phyloP scores from a whole-genome alignment of 345 rosid genomes.

The Litchi chinensis region DNA sequence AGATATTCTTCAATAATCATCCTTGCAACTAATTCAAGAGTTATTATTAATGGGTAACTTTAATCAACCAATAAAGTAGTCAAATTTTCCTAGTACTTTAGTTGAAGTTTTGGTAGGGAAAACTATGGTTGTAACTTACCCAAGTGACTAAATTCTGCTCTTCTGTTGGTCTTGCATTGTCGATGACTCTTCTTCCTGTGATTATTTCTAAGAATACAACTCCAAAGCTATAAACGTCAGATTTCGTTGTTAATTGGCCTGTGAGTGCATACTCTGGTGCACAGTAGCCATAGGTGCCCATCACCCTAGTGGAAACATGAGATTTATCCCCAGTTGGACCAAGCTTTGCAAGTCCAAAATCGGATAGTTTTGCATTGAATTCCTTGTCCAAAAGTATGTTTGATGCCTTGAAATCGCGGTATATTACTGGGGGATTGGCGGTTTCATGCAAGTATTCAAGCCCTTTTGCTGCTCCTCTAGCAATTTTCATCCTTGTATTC shows the following conservation, averaged over 20 bases:
- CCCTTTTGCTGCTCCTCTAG: conserved; percentile 79
- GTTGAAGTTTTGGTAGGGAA: background rate
- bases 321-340: conserved; percentile 73
- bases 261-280: conserved; percentile 79
- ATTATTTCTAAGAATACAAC: conserved; percentile 80
- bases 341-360: conserved; percentile 84
- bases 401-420: conserved; percentile 80
- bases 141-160: conserved; percentile 74
- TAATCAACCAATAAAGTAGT: too few species aligned
- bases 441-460: conserved; percentile 79
- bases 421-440: conserved; percentile 75
- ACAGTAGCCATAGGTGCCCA: conserved; percentile 89
- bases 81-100: background rate
- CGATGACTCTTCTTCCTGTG: conserved; percentile 83
- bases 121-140: conserved; percentile 39
- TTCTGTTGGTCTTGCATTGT: conserved; percentile 54
- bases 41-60: too few species aligned
- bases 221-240: conserved; percentile 85
- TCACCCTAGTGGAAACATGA: conserved; percentile 82
- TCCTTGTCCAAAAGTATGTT: conserved; percentile 62
- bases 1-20: too few species aligned
- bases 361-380: conserved; percentile 76
- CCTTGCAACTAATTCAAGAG: too few species aligned
- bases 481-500: conserved; percentile 73
- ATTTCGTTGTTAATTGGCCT: conserved; percentile 69